A percentile compares a stretch with the other conserved stretches of the same genome.
Evolutionary conservation across 2,329 filamentous ascomycete species (phyloP).

Genomic region (Ascochyta lentis): DNA sequence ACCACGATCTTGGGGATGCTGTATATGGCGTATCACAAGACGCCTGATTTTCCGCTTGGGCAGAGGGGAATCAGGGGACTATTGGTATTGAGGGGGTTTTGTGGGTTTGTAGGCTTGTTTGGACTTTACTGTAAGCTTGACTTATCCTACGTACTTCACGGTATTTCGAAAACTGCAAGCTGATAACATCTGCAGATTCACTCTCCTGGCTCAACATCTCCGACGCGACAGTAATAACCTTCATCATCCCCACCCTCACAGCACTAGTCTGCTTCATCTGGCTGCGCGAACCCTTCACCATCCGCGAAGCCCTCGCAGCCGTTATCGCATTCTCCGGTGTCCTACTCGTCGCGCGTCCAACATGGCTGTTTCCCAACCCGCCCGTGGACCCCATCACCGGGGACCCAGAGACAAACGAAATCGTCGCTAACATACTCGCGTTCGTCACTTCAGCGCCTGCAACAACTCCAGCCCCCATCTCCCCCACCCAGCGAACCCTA

Average conservation of each 20-base stretch:
- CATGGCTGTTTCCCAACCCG: conserved; percentile 56
- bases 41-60: conserved; percentile 35
- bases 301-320: conserved; percentile 76
- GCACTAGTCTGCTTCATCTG: conserved; percentile 80
- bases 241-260: conserved; percentile 77
- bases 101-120: conserved; percentile 38
- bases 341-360: conserved; percentile 77
- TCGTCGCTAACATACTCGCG: conserved; percentile 19
- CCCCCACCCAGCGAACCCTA: conserved; percentile 67
- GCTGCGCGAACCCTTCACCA: conserved; percentile 75
- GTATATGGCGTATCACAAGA: conserved; percentile 73
- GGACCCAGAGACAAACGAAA: conserved; percentile 28
- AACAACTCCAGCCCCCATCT: conserved; percentile 39
- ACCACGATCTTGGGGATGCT: conserved; percentile 69
- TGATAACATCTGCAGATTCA: conserved; percentile 52
- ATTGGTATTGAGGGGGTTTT: conserved; percentile 29
- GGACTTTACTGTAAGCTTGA: conserved; percentile 36
- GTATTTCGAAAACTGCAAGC: neutral
- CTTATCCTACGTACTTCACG: conserved; percentile 55
- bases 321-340: conserved; percentile 77
- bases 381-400: conserved; percentile 37
- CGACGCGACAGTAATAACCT: conserved; percentile 86
- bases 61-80: conserved; percentile 25
- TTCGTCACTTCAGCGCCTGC: conserved; percentile 1
- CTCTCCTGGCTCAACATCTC: conserved; percentile 79